Evolutionary conservation across 192 early-diverging fungal species (phyloP).

Genomic region (Coemansia sp.): DNA sequence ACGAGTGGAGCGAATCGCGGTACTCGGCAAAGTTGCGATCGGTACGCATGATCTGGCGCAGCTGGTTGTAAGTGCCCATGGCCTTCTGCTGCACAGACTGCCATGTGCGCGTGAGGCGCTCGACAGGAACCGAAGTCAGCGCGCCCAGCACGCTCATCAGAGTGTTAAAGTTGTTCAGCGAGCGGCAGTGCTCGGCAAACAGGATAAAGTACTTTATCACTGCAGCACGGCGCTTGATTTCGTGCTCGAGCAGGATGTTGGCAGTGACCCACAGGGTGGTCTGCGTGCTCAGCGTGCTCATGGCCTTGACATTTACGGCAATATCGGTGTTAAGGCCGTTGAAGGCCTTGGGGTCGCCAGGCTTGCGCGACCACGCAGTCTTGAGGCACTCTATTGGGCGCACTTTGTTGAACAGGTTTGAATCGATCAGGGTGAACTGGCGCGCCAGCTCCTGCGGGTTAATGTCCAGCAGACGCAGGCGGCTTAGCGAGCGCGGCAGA

Average conservation of each 20-base stretch:
- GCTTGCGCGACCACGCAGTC: constrained; percentile 81
- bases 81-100: constrained; percentile 66
- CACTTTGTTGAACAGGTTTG: constrained; percentile 77
- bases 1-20: constrained; percentile 74
- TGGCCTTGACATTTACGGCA: constrained; percentile 82
- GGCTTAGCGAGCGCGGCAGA: constrained; percentile 74
- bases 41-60: constrained; percentile 75
- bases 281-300: constrained; percentile 82
- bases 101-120: constrained; percentile 90
- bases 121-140: constrained; percentile 83
- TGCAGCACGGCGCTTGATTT: constrained; percentile 72
- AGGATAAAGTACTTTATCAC: constrained; percentile 84
- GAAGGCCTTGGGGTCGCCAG: constrained; percentile 57
- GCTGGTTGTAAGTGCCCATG: constrained; percentile 57
- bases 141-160: constrained; percentile 88
- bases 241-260: constrained; percentile 75
- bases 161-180: constrained; percentile 93
- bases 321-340: constrained; percentile 54
- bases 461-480: constrained; percentile 80
- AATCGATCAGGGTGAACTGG: constrained; percentile 93
- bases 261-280: constrained; percentile 86
- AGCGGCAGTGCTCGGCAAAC: constrained; percentile 77
- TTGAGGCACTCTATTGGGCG: constrained; percentile 85
- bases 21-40: constrained; percentile 81
- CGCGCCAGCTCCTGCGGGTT: constrained; percentile 91